Base-by-base conservation (phyloP, 2,329 filamentous ascomycete species). In the Colletotrichum acutatum region DNA sequence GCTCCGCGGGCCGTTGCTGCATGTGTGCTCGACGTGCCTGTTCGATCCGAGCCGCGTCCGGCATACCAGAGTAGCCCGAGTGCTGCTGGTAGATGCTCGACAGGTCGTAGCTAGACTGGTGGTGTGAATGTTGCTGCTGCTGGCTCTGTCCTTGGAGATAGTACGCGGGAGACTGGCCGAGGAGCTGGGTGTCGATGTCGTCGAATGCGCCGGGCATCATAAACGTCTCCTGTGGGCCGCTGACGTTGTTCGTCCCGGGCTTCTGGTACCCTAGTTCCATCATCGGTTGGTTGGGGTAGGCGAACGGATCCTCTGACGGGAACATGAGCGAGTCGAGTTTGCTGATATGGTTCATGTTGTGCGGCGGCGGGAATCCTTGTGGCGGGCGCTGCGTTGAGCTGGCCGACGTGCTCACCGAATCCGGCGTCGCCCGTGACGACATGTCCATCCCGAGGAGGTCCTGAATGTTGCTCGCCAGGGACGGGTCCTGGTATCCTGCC, bases 301-400 rank as follows among this genome's bases (percentile, higher is more conserved):
- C 92, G 75, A 96, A 93, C 0, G 94, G 93, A 77, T 96, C 93
- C 42, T 90, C 88, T 0, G 93, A 92, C 1, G 93, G 92, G 78
- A 96, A 96, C 92, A 96, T 95, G 83, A 95, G 90, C 4, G 91
- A 90, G 71, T 92, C 92, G 7, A 95, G 87, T 79, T 94, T 93
- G 75, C 93, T 89, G 19, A 95, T 84, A 5, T 84, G 83, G 76
- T 85, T 89, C 59, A 82, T 79, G 37, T 77, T 79, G 66, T 79
- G 74, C 77, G 80, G 69, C 34, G 77, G 76, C 28, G 78, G 76
- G 68, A 80, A 78, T 4, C 75, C 74, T 2, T 70, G 77, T 28
- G 74, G 68, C n/a, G 74, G 68, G 16, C 79, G 77, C 4, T 74
- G 77, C 42, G 80, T 80, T 30, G 84, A 82, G 73, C 83, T 84